Evolutionary conservation across 257 asterid genomes (phyloP), one percentile per base, ranked within the genome.

Genomic region (Knoxia roxburghii): DNA sequence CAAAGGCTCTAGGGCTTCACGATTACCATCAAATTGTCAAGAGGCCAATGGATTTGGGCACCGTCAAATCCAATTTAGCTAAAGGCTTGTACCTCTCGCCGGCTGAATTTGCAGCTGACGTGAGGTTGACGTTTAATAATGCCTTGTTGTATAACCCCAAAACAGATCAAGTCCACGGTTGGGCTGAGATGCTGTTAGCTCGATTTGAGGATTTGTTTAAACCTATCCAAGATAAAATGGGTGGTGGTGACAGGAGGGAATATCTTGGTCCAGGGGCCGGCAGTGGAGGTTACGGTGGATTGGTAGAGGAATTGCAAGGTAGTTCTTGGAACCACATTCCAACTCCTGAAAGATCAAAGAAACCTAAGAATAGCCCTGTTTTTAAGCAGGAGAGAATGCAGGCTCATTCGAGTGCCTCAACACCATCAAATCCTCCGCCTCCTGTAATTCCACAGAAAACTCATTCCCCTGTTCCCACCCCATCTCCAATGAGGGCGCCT

Each of bases 11-110:
- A 52, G 85, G 85, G 60, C 96, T 88, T 73, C 96, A 83, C 62
- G 99, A 94, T 84, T 94, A 90, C 70, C 97, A 90, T 64, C 72
- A 67, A 77, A 94, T 94, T 76, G 90, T 94, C 64, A 87, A 89
- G 82, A 73, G 85, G 49, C 99, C 97, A 6, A 88, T 90, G 99
- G 99, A 94, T 85, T 87, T 94, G 54, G 97, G 99, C 2, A 84
- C 97, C 27, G 97, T 90, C 7, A 88, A 84, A 65, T 57, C 84
- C 7, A 94, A 94, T 78, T 72, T 90, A 2, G 72, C 81, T 5
- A 85, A 82, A 66, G 77, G 76, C 53, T 9, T 78, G 51, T 94
- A 90, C 50, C 57, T 65, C 8, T 68, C 89, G 12, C 96, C 96
- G 0, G 24, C 55, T 32, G 96, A 90, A 43, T 90, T 94, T 53